Evolutionary conservation across 2,329 filamentous ascomycete genomes (phyloP), one percentile per base, ranked within the genome.

Genomic region (Pseudogymnoascus sp.): DNA sequence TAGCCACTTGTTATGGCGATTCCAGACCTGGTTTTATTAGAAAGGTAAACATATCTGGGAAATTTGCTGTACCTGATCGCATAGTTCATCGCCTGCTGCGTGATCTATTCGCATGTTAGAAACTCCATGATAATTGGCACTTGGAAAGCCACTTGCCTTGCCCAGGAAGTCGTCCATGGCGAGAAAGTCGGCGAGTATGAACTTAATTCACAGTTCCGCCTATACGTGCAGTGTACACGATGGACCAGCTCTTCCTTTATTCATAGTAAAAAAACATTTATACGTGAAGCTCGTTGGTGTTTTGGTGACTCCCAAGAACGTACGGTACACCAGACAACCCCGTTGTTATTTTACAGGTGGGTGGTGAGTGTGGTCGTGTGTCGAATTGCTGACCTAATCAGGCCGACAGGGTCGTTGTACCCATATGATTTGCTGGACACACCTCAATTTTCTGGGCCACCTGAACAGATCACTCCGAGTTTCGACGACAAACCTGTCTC

Each of bases 1-100:
- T 92, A 96, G 40, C 82, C 86, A 61, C 91, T 91, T 1, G 93
- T 96, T 68, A 96, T 83, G 59, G 89, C 86, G 68, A 97, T 87
- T 60, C 92, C 92, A 16, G 91, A 93, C 60, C 81, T 82, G 53
- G 5, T 63, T 47, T 50, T 11, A 65, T 53, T 50, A 61, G 50
- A 33, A 56, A 4, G 13, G 16, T 4, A 19, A 19, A 56, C n/a
- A 7, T 1, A 56, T 21, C 6, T 16, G 16, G 29, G 7, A 29
- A n/a, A 33, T 21, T 8, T 7, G 29, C n/a, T n/a, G 8, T 21
- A 56, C 50, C 50, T 56, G 70, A 97, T 93, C 73, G 92, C 92
- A 83, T 95, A 96, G 77, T 91, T 96, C 82, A 96, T 71, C 19
- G 72, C 72, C 70, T 74, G 71, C 61, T 87, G 82, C 64, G 86